A percentile compares a stretch with the other conserved stretches of the same genome.
These are phyloP conservation scores for Rhizopogon vulgaris DNA, from an alignment of 768 basidiomycete genomes.

Conservation along the genomic window DNA sequence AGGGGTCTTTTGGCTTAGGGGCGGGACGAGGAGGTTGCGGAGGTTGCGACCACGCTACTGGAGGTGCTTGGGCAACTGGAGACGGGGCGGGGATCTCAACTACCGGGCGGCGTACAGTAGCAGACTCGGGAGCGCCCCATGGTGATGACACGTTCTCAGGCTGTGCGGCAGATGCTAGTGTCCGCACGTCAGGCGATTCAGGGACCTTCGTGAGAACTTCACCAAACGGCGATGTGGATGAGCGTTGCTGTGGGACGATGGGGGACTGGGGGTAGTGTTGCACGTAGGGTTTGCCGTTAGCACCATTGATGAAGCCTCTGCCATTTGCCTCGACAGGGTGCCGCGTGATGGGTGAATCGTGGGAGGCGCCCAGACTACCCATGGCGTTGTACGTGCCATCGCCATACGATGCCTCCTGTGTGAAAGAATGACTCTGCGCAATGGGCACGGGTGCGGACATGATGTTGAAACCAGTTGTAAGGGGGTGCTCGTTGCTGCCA, in stretches of 20 bases:
- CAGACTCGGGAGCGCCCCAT: constrained; percentile 14
- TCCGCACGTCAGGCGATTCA: constrained; percentile 16
- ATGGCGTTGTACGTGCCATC: constrained; percentile 18
- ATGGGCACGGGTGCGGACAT: constrained; percentile 14
- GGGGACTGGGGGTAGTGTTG: constrained; percentile 17
- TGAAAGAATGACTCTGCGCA: constrained; percentile 16
- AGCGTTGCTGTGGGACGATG: constrained; percentile 17
- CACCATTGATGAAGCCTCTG: constrained; percentile 15
- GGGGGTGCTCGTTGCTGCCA: constrained; percentile 16
- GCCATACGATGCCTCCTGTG: constrained; percentile 19
- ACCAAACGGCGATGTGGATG: constrained; percentile 15
- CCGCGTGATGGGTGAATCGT: constrained; percentile 17
- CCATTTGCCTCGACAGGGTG: constrained; percentile 21
- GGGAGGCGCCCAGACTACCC: constrained; percentile 15
- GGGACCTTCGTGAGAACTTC: constrained; percentile 15
- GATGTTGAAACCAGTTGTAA: constrained; percentile 18
- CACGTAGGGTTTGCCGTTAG: constrained; percentile 15
- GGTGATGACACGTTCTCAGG: constrained; percentile 13
- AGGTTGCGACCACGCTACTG: constrained; percentile 32
- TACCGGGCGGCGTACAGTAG: constrained; percentile 11
- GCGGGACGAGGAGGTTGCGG: constrained; percentile 11
- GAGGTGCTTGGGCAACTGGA: constrained; percentile 18
- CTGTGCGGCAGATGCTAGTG: constrained; percentile 17
- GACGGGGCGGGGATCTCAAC: background rate
- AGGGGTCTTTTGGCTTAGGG: constrained; percentile 32